phyloP scores from a whole-genome alignment of 2,329 filamentous ascomycete genomes.

The Fusarium sp. region DNA sequence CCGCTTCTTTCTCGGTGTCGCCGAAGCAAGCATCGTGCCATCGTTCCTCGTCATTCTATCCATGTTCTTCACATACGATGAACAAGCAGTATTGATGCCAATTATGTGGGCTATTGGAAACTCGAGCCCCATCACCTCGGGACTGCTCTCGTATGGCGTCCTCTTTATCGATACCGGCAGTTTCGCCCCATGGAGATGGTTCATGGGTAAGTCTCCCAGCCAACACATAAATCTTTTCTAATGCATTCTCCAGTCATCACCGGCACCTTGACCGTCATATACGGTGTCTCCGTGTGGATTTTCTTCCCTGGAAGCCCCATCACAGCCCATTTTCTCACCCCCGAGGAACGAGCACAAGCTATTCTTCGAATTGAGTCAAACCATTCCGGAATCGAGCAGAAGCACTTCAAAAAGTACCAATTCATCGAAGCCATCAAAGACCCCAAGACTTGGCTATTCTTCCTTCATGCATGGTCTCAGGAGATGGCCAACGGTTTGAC shows the following conservation, averaged over 20 bases:
- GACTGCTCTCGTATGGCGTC: background rate
- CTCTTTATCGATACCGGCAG: background rate
- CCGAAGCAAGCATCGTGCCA: background rate
- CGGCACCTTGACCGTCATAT: background rate
- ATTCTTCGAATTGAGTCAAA: background rate
- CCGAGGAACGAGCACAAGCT: background rate
- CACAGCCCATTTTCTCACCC: conserved; percentile 2
- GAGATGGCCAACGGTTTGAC: conserved; percentile 8
- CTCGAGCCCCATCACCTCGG: background rate
- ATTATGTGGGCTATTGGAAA: conserved; percentile 2
- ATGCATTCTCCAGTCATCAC: background rate
- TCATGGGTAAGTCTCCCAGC: background rate
- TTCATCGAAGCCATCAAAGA: conserved; percentile 18
- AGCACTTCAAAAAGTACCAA: conserved; percentile 13
- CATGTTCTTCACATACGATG: conserved; percentile 4
- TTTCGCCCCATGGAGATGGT: background rate
- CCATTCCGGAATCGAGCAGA: conserved; percentile 4
- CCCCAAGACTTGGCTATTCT: conserved; percentile 15
- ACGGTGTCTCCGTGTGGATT: background rate
- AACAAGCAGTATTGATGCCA: background rate
- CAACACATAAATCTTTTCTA: background rate
- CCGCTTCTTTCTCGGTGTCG: background rate
- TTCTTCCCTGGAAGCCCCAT: background rate
- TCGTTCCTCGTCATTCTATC: background rate
- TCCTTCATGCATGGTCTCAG: background rate